These are phyloP conservation scores for Apostasia ramifera DNA, from an alignment of 106 monocot species.

Conservation along the genomic window DNA sequence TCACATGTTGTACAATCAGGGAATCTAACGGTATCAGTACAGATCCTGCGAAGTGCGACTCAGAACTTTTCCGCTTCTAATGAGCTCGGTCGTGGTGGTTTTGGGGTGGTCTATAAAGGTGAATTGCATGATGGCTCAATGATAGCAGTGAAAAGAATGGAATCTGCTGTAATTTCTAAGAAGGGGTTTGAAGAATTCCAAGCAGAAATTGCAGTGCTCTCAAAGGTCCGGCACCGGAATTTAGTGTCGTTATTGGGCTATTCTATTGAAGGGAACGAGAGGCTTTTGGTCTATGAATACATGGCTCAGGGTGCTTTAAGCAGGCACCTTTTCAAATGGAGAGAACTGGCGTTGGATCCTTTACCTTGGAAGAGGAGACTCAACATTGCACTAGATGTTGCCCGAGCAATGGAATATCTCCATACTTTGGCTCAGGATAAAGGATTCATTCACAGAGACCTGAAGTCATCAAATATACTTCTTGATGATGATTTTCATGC, in stretches of 20 bases:
- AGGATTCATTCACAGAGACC: slow-evolving; percentile 57
- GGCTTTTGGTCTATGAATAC: slow-evolving; percentile 55
- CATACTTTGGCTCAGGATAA: slow-evolving; percentile 49
- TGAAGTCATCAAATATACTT: slow-evolving; percentile 63
- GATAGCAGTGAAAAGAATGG: slow-evolving; percentile 66
- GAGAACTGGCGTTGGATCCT: slow-evolving; percentile 25
- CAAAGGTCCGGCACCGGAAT: slow-evolving; percentile 55
- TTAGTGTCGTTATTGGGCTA: slow-evolving; percentile 54
- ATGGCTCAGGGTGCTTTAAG: slow-evolving; percentile 63
- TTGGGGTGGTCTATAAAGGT: slow-evolving; percentile 63
- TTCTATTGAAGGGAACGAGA: slow-evolving; percentile 46
- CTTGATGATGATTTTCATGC: slow-evolving; percentile 51
- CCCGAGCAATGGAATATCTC: slow-evolving; percentile 63
- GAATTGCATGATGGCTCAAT: slow-evolving; percentile 43
- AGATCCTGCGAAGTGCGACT: slow-evolving; percentile 37
- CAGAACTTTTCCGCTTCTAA: slow-evolving; percentile 43
- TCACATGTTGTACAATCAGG: slow-evolving; percentile 35
- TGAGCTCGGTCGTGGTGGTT: slow-evolving; percentile 58
- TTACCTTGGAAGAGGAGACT: slow-evolving; percentile 59
- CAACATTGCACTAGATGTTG: slow-evolving; percentile 55
- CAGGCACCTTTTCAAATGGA: slow-evolving; percentile 57
- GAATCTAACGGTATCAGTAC: slow-evolving; percentile 28
- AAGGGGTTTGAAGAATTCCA: slow-evolving; percentile 46
- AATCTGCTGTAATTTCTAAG: slow-evolving; percentile 15
- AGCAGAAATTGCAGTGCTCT: slow-evolving; percentile 56